Evolutionary conservation across 2,329 filamentous ascomycete species (phyloP).

Genomic region (Fusarium succisae): DNA sequence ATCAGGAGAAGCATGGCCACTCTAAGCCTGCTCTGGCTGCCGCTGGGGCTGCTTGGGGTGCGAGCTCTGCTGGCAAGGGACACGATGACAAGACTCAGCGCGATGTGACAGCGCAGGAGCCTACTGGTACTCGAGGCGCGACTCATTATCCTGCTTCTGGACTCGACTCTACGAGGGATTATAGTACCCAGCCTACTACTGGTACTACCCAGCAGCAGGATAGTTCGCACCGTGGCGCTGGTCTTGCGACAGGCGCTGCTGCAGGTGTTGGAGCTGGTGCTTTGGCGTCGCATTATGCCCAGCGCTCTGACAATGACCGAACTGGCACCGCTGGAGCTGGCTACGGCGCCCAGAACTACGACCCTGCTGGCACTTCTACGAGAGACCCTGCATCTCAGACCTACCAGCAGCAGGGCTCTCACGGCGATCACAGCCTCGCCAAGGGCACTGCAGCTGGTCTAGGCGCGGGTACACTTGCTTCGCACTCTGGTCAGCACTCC

Average conservation of each 20-base stretch:
- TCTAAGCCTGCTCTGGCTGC: constrained; percentile 27
- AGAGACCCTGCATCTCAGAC: background rate
- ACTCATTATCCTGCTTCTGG: constrained; percentile 7
- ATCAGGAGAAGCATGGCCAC: background rate
- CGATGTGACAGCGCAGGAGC: background rate
- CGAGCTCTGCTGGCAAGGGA: constrained; percentile 15
- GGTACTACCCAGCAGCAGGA: background rate
- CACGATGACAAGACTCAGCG: constrained; percentile 6
- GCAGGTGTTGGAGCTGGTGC: constrained; percentile 15
- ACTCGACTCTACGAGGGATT: background rate
- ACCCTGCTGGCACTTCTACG: background rate
- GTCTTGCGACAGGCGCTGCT: background rate
- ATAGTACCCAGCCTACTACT: background rate
- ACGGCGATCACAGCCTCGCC: background rate
- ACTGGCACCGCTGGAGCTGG: background rate
- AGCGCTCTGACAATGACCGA: background rate
- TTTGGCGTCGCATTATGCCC: background rate
- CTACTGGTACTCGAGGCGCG: background rate
- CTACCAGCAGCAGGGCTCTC: background rate
- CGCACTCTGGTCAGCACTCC: background rate
- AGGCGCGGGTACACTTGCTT: background rate
- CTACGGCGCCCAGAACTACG: background rate
- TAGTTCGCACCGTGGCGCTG: background rate
- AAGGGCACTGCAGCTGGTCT: background rate
- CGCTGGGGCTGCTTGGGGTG: constrained; percentile 16